Evolutionary conservation across 139 green algal species (phyloP).

Genomic region (Haematococcus lacustris): DNA sequence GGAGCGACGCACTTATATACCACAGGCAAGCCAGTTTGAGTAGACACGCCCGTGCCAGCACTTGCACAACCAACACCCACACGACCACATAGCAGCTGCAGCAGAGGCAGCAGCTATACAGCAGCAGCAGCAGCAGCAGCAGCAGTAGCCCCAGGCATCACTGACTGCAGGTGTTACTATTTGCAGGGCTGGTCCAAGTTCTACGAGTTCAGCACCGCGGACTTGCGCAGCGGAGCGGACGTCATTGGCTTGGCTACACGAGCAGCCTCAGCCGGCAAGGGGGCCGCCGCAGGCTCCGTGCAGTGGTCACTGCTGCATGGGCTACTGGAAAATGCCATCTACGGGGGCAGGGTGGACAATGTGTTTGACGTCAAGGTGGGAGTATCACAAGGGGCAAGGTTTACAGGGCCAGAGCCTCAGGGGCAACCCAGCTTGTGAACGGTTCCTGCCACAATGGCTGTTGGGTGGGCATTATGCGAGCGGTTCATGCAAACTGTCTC

Average conservation of each 20-base stretch:
- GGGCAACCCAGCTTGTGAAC: too few relatives aligned
- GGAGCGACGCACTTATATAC: slow-evolving; percentile 66
- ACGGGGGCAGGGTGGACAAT: slow-evolving; percentile 72
- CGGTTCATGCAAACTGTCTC: too few relatives aligned
- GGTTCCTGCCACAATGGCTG: too few relatives aligned
- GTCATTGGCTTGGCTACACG: slow-evolving; percentile 38
- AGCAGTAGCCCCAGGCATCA: neutral
- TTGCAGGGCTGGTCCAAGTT: slow-evolving; percentile 70
- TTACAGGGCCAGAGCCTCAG: too few relatives aligned
- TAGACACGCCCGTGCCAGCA: neutral
- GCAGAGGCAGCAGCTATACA: neutral
- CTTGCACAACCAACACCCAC: too few relatives aligned
- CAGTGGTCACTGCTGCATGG: slow-evolving; percentile 63
- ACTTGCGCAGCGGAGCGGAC: slow-evolving; percentile 60
- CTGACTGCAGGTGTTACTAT: neutral
- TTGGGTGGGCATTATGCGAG: too few relatives aligned
- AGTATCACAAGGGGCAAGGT: too few relatives aligned
- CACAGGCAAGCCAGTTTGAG: slow-evolving; percentile 30
- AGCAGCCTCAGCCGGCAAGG: neutral
- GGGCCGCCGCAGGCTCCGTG: neutral
- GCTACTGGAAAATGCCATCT: slow-evolving; percentile 72
- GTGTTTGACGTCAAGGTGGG: slow-evolving; percentile 47
- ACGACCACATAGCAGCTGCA: too few relatives aligned
- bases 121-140: neutral
- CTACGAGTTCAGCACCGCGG: slow-evolving; percentile 76